Conservation (phyloP, 495 filamentous ascomycete genomes). For the Trichodelitschia bisporula region DNA sequence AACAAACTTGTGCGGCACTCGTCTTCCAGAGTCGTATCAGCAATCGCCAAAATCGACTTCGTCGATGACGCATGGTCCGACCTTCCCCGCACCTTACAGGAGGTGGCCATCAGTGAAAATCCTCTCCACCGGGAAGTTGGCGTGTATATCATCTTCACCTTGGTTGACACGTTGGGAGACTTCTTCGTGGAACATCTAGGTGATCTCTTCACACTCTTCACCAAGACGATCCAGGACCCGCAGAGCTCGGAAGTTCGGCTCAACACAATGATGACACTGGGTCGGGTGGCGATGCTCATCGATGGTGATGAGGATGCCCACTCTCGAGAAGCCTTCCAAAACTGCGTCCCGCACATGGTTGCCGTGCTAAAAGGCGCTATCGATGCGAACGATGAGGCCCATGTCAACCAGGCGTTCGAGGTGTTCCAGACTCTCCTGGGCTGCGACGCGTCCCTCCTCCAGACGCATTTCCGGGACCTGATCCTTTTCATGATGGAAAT, state of each 20-base stretch:
- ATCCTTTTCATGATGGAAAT: conserved; percentile 87
- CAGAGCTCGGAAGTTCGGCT: conserved; percentile 79
- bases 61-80: conserved; percentile 71
- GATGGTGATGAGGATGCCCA: conserved; percentile 61
- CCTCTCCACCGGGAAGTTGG: conserved; percentile 69
- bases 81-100: conserved; percentile 47
- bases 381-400: conserved; percentile 56
- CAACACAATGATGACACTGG: conserved; percentile 85
- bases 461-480: conserved; percentile 68
- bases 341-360: conserved; percentile 69
- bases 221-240: conserved; percentile 66
- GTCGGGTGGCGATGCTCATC: conserved; percentile 66
- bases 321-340: conserved; percentile 46
- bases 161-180: conserved; percentile 65
- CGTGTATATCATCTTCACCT: conserved; percentile 76
- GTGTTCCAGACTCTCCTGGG: conserved; percentile 91
- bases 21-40: conserved; percentile 64
- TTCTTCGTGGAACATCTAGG: conserved; percentile 49
- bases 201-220: conserved; percentile 63
- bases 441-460: conserved; percentile 65
- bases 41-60: conserved; percentile 67
- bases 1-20: conserved; percentile 57
- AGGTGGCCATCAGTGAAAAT: conserved; percentile 42
- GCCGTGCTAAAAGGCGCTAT: conserved; percentile 65
- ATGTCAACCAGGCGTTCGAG: conserved; percentile 72